Percentiles rank a stretch among this genome's conserved stretches.
These are phyloP conservation scores for Fraxinus cuspidata DNA, from an alignment of 257 asterid genomes.

Conservation along the genomic window DNA sequence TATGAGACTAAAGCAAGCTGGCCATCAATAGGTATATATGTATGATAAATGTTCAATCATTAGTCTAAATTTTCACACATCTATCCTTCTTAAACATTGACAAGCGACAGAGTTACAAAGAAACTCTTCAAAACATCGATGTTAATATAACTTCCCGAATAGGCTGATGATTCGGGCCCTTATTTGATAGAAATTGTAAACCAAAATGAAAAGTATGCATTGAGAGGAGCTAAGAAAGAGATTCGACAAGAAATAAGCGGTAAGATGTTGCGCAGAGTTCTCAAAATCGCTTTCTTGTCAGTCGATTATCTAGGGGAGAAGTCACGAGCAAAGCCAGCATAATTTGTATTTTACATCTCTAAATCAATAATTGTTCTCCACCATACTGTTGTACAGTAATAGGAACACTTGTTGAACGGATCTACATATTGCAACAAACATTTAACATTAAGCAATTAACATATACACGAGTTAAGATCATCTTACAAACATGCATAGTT, in stretches of 20 bases:
- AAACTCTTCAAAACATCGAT: too few relatives aligned
- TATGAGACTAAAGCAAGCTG: background rate
- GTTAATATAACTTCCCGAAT: conserved; percentile 53
- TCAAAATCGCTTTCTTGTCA: conserved; percentile 24
- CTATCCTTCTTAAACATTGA: background rate
- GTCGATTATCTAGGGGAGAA: background rate
- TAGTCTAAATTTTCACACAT: background rate
- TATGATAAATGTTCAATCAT: background rate
- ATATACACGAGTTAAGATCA: too few relatives aligned
- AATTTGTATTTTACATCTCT: conserved; percentile 27
- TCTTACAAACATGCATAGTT: background rate
- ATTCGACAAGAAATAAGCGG: background rate
- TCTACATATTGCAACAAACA: conserved; percentile 42
- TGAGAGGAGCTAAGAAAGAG: conserved; percentile 9
- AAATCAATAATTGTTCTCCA: conserved; percentile 66
- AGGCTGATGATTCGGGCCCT: conserved; percentile 66
- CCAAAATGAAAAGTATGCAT: conserved; percentile 16
- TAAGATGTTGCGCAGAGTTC: conserved; percentile 4
- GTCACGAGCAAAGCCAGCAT: background rate
- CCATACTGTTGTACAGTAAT: conserved; percentile 83
- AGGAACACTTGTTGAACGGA: conserved; percentile 94
- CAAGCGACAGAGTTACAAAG: too few relatives aligned
- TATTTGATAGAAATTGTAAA: conserved; percentile 43
- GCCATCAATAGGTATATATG: background rate
- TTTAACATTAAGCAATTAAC: background rate